Base-by-base conservation (phyloP, 106 monocot species). In the Chionographis japonica region DNA sequence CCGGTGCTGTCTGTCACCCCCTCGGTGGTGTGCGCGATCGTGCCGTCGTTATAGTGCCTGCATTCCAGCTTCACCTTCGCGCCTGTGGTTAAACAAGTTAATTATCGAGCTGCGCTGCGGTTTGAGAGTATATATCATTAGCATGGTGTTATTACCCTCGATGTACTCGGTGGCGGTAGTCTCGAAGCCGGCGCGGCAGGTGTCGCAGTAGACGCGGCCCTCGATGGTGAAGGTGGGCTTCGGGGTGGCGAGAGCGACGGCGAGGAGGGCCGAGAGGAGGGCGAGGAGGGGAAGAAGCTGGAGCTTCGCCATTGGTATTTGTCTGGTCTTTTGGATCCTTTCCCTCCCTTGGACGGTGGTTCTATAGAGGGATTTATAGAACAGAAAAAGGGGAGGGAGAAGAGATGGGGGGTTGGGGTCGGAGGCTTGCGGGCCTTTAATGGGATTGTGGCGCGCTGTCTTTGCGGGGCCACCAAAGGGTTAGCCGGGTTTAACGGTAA, bases 41-140 rank as follows among this genome's bases (percentile, higher is more conserved):
- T 15, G 14, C 65, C 73, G 19, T 36, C 42, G 4, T 4, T 54
- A 42, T 40, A 74, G 65, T 65, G 73, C 64, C 5, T 54, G 73
- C 73, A 74, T 42, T 74, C 65, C 16, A 74, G 73, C 46, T 49
- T 54, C 42, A 74, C 65, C 73, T 65, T 64, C 2, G 73, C 73
- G 3, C 65, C 73, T 62, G 61, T 27, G 27, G 27, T 27, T 27
- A 27, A 27, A 27, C 27, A 27, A 27, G 27, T 27, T 27, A 27
- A 27, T 27, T 27, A 27, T 27, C 27, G 27, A 27, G 1, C 27
- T 27, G 27, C 27, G 1, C 1, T 27, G 27, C 27, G 1, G 27
- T 27, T 27, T 27, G 27, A 27, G 27, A 27, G 0, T 27, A 27
- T 27, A 27, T 27, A 0, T 27, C 0, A 27, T 27, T 27, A 27